phyloP scores from a whole-genome alignment of 202 grass and related monocot species.

The Musa balbisiana region DNA sequence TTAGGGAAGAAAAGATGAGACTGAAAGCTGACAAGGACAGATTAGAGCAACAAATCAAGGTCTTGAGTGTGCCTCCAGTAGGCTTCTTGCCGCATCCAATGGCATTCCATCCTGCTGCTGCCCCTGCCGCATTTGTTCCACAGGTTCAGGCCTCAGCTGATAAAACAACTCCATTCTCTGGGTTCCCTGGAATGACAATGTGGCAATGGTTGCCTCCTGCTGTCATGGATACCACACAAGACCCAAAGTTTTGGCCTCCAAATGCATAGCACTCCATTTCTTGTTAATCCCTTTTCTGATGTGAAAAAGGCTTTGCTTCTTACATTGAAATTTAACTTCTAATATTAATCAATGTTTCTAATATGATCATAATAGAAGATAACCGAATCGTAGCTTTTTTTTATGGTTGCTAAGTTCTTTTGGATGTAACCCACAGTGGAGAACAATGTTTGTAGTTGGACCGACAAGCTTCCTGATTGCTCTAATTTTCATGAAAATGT shows the following conservation, averaged over 20 bases:
- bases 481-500: too few species aligned
- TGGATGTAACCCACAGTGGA: too few species aligned
- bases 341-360: background rate
- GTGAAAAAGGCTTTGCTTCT: background rate
- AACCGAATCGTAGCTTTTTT: background rate
- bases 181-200: conserved; percentile 57
- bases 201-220: conserved; percentile 72
- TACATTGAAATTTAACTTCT: background rate
- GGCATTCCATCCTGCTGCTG: conserved; percentile 30
- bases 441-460: too few species aligned
- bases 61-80: conserved; percentile 35
- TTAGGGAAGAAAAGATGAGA: conserved; percentile 61
- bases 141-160: conserved; percentile 25
- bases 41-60: conserved; percentile 64
- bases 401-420: background rate
- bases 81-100: conserved; percentile 53
- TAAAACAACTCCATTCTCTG: conserved; percentile 32
- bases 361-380: background rate
- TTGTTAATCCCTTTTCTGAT: background rate
- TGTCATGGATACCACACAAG: conserved; percentile 61
- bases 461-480: too few species aligned
- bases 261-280: conserved; percentile 40
- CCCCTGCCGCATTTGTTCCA: conserved; percentile 32
- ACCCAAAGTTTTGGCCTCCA: conserved; percentile 71
- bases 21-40: conserved; percentile 66